These are phyloP conservation scores for Fusarium nygamai DNA, from an alignment of 2,329 filamentous ascomycete genomes.

Conservation along the genomic window DNA sequence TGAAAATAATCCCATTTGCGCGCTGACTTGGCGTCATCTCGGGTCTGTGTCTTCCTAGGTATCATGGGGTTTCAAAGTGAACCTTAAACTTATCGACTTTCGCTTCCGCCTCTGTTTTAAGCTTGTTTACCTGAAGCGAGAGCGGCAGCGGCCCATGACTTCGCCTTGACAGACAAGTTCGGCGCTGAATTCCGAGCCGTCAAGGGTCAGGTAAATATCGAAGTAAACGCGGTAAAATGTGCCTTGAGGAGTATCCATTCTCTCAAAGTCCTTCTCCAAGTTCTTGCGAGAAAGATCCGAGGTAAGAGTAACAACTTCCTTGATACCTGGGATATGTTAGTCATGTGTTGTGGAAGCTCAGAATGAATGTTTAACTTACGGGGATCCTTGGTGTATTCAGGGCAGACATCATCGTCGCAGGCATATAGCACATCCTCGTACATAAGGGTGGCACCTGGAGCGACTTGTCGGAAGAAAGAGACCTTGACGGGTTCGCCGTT, in stretches of 20 bases:
- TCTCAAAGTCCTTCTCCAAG: conserved; percentile 98
- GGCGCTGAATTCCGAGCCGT: conserved; percentile 97
- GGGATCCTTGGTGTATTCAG: conserved; percentile 98
- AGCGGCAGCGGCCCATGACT: conserved; percentile 96
- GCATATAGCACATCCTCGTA: conserved; percentile 99
- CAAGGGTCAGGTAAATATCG: conserved; percentile 88
- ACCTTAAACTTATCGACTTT: conserved; percentile 40
- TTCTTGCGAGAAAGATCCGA: conserved; percentile 98
- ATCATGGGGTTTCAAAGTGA: conserved; percentile 42
- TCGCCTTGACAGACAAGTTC: conserved; percentile 99
- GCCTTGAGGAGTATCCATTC: conserved; percentile 98
- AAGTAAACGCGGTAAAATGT: conserved; percentile 90
- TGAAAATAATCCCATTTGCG: conserved; percentile 16
- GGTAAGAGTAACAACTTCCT: conserved; percentile 97
- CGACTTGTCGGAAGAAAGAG: conserved; percentile 97
- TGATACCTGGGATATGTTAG: conserved; percentile 77
- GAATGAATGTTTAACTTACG: conserved; percentile 70
- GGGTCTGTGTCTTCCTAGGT: conserved; percentile 38
- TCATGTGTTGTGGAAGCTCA: not conserved
- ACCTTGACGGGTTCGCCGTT: conserved; percentile 99
- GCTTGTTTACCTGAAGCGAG: conserved; percentile 75
- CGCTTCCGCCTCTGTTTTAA: conserved; percentile 15
- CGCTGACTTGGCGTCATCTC: conserved; percentile 12
- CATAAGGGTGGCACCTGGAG: conserved; percentile 96
- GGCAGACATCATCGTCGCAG: conserved; percentile 97